Evolutionary conservation across 1,284 basidiomycete species (phyloP).

Genomic region (Melanopsichium pennsylvanicum): DNA sequence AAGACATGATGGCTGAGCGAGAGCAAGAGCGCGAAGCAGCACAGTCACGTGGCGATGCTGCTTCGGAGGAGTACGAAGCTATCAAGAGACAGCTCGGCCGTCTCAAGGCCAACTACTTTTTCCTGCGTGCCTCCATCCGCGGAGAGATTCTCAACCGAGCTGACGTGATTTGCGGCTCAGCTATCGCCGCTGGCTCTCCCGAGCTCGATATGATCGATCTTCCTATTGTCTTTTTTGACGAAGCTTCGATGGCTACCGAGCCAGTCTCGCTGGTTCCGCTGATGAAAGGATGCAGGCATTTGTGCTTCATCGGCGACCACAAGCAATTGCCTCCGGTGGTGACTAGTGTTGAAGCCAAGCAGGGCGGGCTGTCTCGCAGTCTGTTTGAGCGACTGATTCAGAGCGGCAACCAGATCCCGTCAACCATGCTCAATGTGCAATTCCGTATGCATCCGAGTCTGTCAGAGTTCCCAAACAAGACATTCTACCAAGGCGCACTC

Average conservation of each 20-base stretch:
- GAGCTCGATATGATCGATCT: slow-evolving; percentile 75
- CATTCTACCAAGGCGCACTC: slow-evolving; percentile 80
- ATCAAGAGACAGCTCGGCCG: slow-evolving; percentile 49
- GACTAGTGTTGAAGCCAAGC: slow-evolving; percentile 68
- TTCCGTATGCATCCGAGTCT: slow-evolving; percentile 94
- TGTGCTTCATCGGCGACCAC: slow-evolving; percentile 91
- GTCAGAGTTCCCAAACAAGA: slow-evolving; percentile 80
- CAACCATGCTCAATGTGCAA: slow-evolving; percentile 82
- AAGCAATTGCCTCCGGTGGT: slow-evolving; percentile 95
- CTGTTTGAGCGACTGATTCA: slow-evolving; percentile 85
- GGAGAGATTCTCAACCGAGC: slow-evolving; percentile 64
- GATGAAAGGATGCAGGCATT: slow-evolving; percentile 73
- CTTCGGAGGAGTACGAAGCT: slow-evolving; percentile 35
- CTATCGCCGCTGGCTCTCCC: slow-evolving; percentile 48
- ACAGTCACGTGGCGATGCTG: slow-evolving; percentile 9
- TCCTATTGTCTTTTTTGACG: slow-evolving; percentile 91
- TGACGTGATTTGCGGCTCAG: slow-evolving; percentile 67
- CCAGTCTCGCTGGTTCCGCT: slow-evolving; percentile 70
- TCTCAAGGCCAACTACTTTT: slow-evolving; percentile 51
- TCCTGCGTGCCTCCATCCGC: slow-evolving; percentile 61
- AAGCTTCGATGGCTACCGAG: slow-evolving; percentile 94
- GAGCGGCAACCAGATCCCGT: slow-evolving; percentile 22
- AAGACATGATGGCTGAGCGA: slow-evolving; percentile 30
- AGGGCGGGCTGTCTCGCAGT: slow-evolving; percentile 78
- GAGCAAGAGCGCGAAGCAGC: slow-evolving; percentile 19